Conservation (phyloP, 1,139 yeast genomes). For the Hansenula lynferdii region DNA sequence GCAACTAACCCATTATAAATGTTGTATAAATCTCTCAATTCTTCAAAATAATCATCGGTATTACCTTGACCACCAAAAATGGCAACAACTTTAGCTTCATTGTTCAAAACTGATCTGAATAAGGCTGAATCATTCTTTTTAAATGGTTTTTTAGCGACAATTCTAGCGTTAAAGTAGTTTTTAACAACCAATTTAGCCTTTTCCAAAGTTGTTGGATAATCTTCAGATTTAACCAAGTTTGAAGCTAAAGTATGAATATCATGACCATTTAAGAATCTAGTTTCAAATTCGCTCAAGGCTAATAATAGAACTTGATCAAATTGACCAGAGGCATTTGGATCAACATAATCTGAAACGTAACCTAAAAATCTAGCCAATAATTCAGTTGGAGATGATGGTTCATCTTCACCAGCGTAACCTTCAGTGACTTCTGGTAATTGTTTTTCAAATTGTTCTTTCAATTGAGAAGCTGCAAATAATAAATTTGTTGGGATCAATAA, state of each 20-base stretch:
- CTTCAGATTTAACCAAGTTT: constrained; percentile 45
- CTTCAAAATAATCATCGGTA: constrained; percentile 96
- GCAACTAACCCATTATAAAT: constrained; percentile 71
- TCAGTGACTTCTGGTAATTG: constrained; percentile 79
- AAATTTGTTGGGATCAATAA: constrained; percentile 79
- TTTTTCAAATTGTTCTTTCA: constrained; percentile 80
- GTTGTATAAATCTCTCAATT: constrained; percentile 78
- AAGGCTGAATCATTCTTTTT: constrained; percentile 59
- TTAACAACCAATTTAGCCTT: constrained; percentile 74
- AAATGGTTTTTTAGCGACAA: constrained; percentile 43
- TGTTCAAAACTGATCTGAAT: constrained; percentile 54
- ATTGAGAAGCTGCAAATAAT: constrained; percentile 78
- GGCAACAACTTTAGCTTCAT: constrained; percentile 64
- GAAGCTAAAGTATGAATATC: constrained; percentile 93
- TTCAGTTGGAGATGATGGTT: constrained; percentile 87
- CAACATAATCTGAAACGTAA: constrained; percentile 58
- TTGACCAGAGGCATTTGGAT: constrained; percentile 47
- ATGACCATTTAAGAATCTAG: constrained; percentile 63
- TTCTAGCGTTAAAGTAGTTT: constrained; percentile 58
- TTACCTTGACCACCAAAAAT: constrained; percentile 99
- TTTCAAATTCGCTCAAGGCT: constrained; percentile 77
- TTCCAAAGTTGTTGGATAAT: constrained; percentile 57
- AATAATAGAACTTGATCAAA: constrained; percentile 66
- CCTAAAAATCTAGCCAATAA: constrained; percentile 82
- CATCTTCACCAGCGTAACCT: constrained; percentile 81